Evolutionary conservation across 1,284 basidiomycete species (phyloP).

Genomic region (Ganoderma sinense): DNA sequence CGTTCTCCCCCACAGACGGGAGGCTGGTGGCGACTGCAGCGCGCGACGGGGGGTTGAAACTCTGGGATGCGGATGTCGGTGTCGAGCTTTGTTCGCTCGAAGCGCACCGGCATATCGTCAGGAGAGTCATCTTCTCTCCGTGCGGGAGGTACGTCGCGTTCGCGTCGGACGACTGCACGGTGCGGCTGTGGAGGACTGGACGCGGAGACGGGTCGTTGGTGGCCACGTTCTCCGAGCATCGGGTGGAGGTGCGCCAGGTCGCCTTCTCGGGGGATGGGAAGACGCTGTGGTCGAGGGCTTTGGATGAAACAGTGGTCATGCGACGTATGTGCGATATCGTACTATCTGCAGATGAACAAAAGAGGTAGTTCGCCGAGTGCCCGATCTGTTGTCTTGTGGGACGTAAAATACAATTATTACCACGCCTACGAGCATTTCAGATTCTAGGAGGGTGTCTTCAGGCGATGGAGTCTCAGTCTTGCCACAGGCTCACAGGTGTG

Average conservation of each 20-base stretch:
- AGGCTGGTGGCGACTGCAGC: not conserved
- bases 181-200: not conserved
- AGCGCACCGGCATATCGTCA: not conserved
- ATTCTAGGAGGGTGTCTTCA: too few species aligned
- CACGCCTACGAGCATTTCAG: too few species aligned
- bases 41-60: not conserved
- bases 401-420: too few species aligned
- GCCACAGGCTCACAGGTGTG: not conserved
- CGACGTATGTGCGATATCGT: not conserved
- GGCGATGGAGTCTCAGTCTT: too few species aligned
- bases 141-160: not conserved
- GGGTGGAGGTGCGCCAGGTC: not conserved
- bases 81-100: not conserved
- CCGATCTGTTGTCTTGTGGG: too few species aligned
- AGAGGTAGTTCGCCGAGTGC: not conserved
- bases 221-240: not conserved
- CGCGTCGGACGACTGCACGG: not conserved
- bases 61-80: not conserved
- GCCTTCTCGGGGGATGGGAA: not conserved
- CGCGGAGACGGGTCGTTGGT: not conserved
- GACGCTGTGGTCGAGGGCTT: not conserved
- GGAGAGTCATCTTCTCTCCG: not conserved
- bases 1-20: not conserved
- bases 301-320: not conserved
- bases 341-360: not conserved